phyloP scores from a whole-genome alignment of 139 green algal species.

The Haematococcus lacustris region DNA sequence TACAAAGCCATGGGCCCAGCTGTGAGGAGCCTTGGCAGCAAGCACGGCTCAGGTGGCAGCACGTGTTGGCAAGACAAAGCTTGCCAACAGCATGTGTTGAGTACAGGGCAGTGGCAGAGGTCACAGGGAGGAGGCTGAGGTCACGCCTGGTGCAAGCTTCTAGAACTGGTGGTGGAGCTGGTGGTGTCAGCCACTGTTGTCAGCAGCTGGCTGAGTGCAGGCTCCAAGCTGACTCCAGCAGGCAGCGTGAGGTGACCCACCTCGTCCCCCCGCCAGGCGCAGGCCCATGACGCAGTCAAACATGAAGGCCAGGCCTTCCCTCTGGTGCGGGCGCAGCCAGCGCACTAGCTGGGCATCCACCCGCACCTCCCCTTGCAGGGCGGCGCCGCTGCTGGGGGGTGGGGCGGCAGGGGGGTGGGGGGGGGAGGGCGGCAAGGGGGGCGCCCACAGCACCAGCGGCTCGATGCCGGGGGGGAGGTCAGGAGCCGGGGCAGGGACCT shows the following conservation, averaged over 20 bases:
- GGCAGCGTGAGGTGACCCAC: too few relatives aligned
- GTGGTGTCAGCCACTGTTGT: not conserved
- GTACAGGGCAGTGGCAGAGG: not conserved
- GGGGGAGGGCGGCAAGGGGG: constrained; percentile 8
- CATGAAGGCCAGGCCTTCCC: constrained; percentile 96
- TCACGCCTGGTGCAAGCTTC: not conserved
- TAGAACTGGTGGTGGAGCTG: not conserved
- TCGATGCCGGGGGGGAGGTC: constrained; percentile 56
- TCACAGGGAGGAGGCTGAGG: too few relatives aligned
- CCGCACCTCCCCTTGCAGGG: constrained; percentile 16
- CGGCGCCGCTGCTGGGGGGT: not conserved
- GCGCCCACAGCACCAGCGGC: constrained; percentile 76
- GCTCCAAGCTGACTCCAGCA: too few relatives aligned
- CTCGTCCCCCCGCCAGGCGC: constrained; percentile 17
- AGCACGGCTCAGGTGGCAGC: too few relatives aligned
- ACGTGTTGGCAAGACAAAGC: too few relatives aligned
- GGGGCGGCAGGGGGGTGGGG: not conserved
- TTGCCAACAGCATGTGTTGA: not conserved
- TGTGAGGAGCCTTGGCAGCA: too few relatives aligned
- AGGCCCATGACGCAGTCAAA: constrained; percentile 96
- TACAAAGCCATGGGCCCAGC: too few relatives aligned
- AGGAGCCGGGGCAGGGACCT: too few relatives aligned
- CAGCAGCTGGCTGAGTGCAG: too few relatives aligned
- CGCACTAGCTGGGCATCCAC: constrained; percentile 84
- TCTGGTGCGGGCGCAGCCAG: constrained; percentile 87